These are phyloP conservation scores for Penicillium sp. DNA, from an alignment of 2,329 filamentous ascomycete genomes.

Conservation along the genomic window DNA sequence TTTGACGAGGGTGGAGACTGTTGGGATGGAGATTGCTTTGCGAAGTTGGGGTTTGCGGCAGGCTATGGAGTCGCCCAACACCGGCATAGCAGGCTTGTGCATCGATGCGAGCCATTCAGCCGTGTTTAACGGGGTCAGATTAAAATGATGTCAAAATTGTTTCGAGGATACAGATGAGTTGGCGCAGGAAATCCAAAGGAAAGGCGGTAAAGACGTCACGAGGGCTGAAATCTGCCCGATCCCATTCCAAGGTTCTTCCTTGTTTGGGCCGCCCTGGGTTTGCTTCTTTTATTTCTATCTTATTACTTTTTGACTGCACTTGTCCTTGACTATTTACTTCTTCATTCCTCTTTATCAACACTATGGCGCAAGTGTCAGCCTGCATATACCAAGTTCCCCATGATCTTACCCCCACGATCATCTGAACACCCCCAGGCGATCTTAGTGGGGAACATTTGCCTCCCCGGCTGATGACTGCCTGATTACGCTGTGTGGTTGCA, in stretches of 20 bases:
- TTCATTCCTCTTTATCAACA: not conserved
- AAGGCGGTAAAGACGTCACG: conserved; percentile 28
- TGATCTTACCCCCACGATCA: conserved; percentile 20
- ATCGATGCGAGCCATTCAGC: conserved; percentile 29
- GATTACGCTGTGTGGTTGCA: not conserved
- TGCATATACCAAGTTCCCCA: not conserved
- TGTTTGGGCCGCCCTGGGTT: not conserved
- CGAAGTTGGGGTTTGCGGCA: conserved; percentile 13
- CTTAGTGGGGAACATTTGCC: conserved; percentile 5
- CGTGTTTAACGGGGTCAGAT: conserved; percentile 7
- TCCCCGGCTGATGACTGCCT: not conserved
- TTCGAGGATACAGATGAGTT: not conserved
- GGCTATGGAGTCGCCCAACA: conserved; percentile 34
- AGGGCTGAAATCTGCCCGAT: conserved; percentile 20
- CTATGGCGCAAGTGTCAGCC: not conserved
- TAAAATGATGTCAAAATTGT: not conserved
- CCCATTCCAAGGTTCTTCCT: conserved; percentile 16
- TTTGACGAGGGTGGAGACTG: conserved; percentile 36
- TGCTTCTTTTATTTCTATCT: not conserved
- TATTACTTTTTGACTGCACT: not conserved
- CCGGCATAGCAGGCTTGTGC: conserved; percentile 32
- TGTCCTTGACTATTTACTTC: not conserved
- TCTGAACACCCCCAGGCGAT: conserved; percentile 12
- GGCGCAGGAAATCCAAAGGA: not conserved
- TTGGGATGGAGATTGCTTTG: conserved; percentile 33